phyloP scores from a whole-genome alignment of 78 protist genomes.

The Monocercomonoides exilis region DNA sequence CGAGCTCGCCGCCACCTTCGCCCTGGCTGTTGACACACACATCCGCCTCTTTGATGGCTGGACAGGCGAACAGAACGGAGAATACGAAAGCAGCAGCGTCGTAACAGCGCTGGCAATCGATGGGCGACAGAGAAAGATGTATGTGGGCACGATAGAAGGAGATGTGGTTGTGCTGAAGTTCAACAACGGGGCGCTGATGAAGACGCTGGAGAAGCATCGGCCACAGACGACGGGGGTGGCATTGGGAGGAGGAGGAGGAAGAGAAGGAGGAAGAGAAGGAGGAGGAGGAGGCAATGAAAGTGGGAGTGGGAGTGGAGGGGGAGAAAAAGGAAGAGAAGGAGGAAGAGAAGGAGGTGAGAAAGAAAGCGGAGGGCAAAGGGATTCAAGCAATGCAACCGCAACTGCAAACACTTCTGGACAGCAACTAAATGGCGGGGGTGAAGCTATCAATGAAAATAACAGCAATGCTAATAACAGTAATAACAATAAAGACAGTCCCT shows the following conservation, averaged over 20 bases:
- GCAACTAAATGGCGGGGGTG: too few relatives aligned
- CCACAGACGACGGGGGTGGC: not conserved
- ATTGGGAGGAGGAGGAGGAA: not conserved
- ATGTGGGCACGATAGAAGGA: not conserved
- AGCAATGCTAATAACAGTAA: too few relatives aligned
- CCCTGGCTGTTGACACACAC: not conserved
- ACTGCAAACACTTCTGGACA: not conserved
- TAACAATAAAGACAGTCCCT: too few relatives aligned
- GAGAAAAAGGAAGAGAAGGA: too few relatives aligned
- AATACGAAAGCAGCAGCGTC: not conserved
- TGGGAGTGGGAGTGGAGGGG: too few relatives aligned
- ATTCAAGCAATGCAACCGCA: not conserved
- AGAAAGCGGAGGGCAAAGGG: not conserved
- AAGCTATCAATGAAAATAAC: too few relatives aligned
- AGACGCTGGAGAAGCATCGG: not conserved
- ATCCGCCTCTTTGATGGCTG: not conserved
- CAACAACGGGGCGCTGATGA: slow-evolving; percentile 2
- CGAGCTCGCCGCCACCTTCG: not conserved
- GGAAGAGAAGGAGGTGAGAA: not conserved
- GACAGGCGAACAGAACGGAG: not conserved
- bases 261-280: too few relatives aligned
- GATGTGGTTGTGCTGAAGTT: not conserved
- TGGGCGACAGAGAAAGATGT: not conserved
- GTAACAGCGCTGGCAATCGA: not conserved
- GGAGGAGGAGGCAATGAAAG: too few relatives aligned